Percentiles rank a stretch among this genome's conserved stretches.
Conservation (phyloP, 129 eudicot species). For the Escallonia herrerae region DNA sequence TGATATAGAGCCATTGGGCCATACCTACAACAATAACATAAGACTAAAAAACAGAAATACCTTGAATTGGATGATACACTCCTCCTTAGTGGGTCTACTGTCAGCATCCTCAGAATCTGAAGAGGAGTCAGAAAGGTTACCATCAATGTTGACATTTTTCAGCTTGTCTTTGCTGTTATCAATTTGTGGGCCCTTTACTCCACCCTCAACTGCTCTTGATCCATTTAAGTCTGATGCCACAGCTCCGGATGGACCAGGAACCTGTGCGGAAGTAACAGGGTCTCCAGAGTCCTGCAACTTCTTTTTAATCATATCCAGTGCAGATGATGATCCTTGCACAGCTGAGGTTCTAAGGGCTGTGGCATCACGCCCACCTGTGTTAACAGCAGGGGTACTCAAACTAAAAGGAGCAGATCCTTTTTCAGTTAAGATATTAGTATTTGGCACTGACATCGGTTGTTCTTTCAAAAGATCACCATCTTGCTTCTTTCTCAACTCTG, state of each 20-base stretch:
- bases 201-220: constrained; percentile 40
- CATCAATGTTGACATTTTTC: constrained; percentile 62
- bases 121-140: constrained; percentile 64
- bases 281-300: constrained; percentile 85
- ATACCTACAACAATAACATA: background rate
- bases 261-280: constrained; percentile 45
- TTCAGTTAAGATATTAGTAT: constrained; percentile 40
- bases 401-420: constrained; percentile 44
- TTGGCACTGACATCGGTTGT: constrained; percentile 44
- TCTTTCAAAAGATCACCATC: constrained; percentile 54
- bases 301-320: constrained; percentile 87
- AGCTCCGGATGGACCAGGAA: constrained; percentile 36
- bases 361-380: constrained; percentile 95
- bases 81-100: constrained; percentile 84
- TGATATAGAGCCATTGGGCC: no score
- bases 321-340: constrained; percentile 60
- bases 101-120: constrained; percentile 97
- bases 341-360: constrained; percentile 35
- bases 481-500: constrained; percentile 67
- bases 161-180: constrained; percentile 68
- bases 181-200: constrained; percentile 45
- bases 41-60: constrained; percentile 19
- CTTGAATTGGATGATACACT: constrained; percentile 78
- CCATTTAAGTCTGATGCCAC: constrained; percentile 54
- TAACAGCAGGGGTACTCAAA: constrained; percentile 88